Conservation (phyloP, 129 eudicot genomes). For the Flaveria linearis region DNA sequence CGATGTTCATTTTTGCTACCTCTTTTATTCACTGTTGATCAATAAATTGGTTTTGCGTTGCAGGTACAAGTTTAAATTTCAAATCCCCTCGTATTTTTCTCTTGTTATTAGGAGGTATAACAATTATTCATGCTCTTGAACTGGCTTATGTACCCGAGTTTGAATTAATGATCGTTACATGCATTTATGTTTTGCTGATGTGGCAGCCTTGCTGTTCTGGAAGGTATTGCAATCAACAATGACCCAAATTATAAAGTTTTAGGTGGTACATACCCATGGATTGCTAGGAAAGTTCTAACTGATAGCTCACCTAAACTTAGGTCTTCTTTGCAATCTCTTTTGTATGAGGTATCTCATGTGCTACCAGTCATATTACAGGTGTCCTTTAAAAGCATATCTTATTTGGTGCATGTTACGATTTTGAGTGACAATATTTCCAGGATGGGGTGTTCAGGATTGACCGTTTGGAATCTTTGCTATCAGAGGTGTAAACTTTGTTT, state of each 20-base stretch:
- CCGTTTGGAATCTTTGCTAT: slow-evolving; percentile 81
- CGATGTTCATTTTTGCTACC: neutral
- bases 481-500: slow-evolving; percentile 60
- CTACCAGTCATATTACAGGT: slow-evolving; percentile 1
- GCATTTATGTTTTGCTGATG: slow-evolving; percentile 21
- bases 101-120: slow-evolving; percentile 90
- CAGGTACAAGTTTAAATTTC: slow-evolving; percentile 98
- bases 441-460: slow-evolving; percentile 94
- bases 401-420: slow-evolving; percentile 8
- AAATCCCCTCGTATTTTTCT: slow-evolving; percentile 92
- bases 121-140: slow-evolving; percentile 38
- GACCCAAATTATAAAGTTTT: slow-evolving; percentile 93
- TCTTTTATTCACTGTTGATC: neutral
- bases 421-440: slow-evolving; percentile 29
- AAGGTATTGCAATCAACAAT: slow-evolving; percentile 83
- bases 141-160: neutral
- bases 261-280: slow-evolving; percentile 99
- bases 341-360: slow-evolving; percentile 65
- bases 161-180: slow-evolving; percentile 9
- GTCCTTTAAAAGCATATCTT: neutral
- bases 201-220: slow-evolving; percentile 94
- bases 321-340: slow-evolving; percentile 79
- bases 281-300: slow-evolving; percentile 88
- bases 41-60: slow-evolving; percentile 12
- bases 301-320: slow-evolving; percentile 82